Base-by-base conservation (phyloP, 495 filamentous ascomycete species). In the Penicillium salamii region DNA sequence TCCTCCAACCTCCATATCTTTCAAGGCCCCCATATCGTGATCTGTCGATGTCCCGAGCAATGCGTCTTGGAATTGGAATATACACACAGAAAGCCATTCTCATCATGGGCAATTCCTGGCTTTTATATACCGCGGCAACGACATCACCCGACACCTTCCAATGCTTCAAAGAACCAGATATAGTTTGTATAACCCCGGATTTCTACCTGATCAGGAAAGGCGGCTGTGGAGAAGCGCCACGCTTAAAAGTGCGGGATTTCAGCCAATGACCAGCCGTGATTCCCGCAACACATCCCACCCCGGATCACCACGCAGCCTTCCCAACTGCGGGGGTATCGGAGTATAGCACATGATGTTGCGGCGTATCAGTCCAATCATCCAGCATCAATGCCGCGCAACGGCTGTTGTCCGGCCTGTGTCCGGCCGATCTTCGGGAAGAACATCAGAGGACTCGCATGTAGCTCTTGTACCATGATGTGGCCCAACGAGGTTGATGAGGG, bases 171-270 rank as follows among this genome's bases (percentile, higher is more conserved):
- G n/a, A n/a, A n/a, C n/a, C n/a, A n/a, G n/a, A n/a, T n/a, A n/a
- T n/a, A n/a, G n/a, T n/a, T n/a, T n/a, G n/a, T n/a, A n/a, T 15
- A 28, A 52, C 45, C 51, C 51, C 51, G 45, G 50, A 14, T 44
- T 49, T 49, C 45, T 54, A 18, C 45, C 40, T 15, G 34, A 47
- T 24, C 13, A 41, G 38, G 44, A 14, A 21, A 43, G 32, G 38
- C 14, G n/a, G 17, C 35, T 52, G 39, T 15, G 40, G 44, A 49
- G 39, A 44, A 35, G 23, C 21, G 51, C 31, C 38, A 20, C 29
- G 15, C 13, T n/a, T 23, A 2, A 14, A 23, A 23, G 1, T 54
- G 39, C 51, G 51, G 51, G 45, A 45, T 49, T 32, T 40, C 45
- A 33, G 33, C 51, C 45, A 49, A 54, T 40, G 13, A 18, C 5